phyloP scores from a whole-genome alignment of 192 early-diverging fungal genomes.

The Umbelopsis sp. region DNA sequence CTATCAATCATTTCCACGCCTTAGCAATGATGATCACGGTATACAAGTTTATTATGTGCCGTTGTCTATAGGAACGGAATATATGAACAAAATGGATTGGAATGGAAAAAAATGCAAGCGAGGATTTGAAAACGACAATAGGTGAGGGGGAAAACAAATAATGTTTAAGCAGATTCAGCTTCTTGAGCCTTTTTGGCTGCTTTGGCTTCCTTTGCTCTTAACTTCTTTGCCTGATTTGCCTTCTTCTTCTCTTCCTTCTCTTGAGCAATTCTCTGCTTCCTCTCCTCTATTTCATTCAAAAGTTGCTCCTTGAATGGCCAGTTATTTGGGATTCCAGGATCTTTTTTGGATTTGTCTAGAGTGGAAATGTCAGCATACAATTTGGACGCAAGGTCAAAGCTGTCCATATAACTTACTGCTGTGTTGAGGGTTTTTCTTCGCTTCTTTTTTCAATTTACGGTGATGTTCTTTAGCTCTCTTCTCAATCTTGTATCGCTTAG shows the following conservation, averaged over 20 bases:
- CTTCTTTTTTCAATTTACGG: conserved; percentile 54
- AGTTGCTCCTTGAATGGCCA: conserved; percentile 54
- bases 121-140: neutral
- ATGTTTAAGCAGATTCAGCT: neutral
- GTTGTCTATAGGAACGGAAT: conserved; percentile 10
- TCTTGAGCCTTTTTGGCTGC: conserved; percentile 18
- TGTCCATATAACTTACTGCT: conserved; percentile 25
- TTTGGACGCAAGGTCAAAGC: neutral
- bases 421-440: conserved; percentile 51
- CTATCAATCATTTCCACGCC: neutral
- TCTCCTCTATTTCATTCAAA: conserved; percentile 43
- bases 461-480: conserved; percentile 60
- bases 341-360: conserved; percentile 43
- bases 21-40: conserved; percentile 6
- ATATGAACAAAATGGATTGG: conserved; percentile 11
- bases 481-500: conserved; percentile 61
- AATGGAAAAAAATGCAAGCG: neutral
- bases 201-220: conserved; percentile 16
- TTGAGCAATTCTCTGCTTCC: conserved; percentile 38
- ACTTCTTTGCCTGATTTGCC: conserved; percentile 21
- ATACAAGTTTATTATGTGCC: conserved; percentile 15
- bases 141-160: neutral
- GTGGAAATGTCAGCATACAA: neutral
- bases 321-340: conserved; percentile 51
- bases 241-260: conserved; percentile 23